Conservation (phyloP, 768 basidiomycete genomes). For the Podaxis mareebaensis region DNA sequence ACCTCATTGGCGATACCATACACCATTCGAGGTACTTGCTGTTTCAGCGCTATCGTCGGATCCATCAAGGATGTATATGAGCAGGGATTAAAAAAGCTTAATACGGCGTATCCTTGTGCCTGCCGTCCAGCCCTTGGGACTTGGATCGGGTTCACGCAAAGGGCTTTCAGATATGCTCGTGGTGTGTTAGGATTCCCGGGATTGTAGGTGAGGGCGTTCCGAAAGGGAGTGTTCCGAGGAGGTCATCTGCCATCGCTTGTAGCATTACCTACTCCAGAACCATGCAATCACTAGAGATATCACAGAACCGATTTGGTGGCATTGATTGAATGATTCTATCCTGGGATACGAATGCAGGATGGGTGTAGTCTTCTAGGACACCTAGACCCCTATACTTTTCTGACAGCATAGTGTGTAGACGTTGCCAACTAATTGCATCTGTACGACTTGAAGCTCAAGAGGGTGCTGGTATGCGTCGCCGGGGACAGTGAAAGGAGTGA, state of each 20-base stretch:
- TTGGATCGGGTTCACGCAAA: not conserved
- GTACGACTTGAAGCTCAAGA: not conserved
- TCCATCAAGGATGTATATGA: not conserved
- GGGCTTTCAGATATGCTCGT: not conserved
- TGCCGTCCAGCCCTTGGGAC: not conserved
- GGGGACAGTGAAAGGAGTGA: not conserved
- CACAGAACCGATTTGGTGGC: not conserved
- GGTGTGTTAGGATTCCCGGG: not conserved
- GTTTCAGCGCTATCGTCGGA: slow-evolving; percentile 1
- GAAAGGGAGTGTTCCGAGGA: not conserved
- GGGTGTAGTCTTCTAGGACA: not conserved
- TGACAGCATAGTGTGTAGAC: not conserved
- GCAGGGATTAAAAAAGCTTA: no score
- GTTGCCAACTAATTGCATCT: not conserved
- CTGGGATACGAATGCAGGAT: not conserved
- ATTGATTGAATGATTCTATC: not conserved
- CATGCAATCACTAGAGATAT: not conserved
- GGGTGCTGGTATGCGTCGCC: not conserved
- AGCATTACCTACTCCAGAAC: not conserved
- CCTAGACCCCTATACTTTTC: not conserved
- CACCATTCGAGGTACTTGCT: not conserved
- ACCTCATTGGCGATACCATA: not conserved
- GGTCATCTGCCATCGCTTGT: not conserved
- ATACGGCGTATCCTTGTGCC: no score
- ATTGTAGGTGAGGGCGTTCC: not conserved